Percentiles rank a stretch among this genome's conserved stretches.
These are phyloP conservation scores for Sporothrix euskadiensis DNA, from an alignment of 2,329 filamentous ascomycete species.

Conservation along the genomic window DNA sequence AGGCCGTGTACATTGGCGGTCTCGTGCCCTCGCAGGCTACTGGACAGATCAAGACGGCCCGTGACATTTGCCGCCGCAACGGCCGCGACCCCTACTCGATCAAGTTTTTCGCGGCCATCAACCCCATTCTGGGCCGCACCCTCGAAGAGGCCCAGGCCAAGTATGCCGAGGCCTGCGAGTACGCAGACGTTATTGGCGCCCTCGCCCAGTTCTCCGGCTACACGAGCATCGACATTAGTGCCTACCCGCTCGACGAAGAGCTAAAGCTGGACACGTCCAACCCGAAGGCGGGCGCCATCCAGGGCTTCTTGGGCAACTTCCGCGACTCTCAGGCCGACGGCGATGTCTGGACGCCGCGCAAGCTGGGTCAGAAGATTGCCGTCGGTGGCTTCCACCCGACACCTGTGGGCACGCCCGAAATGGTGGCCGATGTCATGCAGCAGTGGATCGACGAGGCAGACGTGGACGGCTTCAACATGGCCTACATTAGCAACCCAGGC, in stretches of 20 bases:
- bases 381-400: constrained; percentile 32
- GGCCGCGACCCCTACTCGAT: constrained; percentile 33
- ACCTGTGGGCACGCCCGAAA: constrained; percentile 62
- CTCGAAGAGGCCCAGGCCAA: constrained; percentile 34
- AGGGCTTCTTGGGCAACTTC: constrained; percentile 27
- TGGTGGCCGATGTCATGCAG: constrained; percentile 68
- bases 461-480: constrained; percentile 74
- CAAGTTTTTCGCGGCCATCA: constrained; percentile 33
- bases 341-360: constrained; percentile 30
- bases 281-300: constrained; percentile 21
- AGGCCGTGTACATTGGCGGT: constrained; percentile 35
- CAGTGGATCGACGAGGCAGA: constrained; percentile 67
- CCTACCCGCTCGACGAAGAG: constrained; percentile 34
- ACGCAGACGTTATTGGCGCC: constrained; percentile 32
- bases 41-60: constrained; percentile 26
- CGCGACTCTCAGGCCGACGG: constrained; percentile 6
- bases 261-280: constrained; percentile 29
- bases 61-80: constrained; percentile 26
- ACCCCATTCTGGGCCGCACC: constrained; percentile 32
- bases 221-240: constrained; percentile 35
- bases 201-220: constrained; percentile 35
- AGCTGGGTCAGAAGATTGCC: constrained; percentile 33
- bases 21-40: constrained; percentile 28
- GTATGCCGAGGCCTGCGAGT: constrained; percentile 31
- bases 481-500: constrained; percentile 50